Base-by-base conservation (phyloP, 257 asterid genomes). In the Echium plantagineum region DNA sequence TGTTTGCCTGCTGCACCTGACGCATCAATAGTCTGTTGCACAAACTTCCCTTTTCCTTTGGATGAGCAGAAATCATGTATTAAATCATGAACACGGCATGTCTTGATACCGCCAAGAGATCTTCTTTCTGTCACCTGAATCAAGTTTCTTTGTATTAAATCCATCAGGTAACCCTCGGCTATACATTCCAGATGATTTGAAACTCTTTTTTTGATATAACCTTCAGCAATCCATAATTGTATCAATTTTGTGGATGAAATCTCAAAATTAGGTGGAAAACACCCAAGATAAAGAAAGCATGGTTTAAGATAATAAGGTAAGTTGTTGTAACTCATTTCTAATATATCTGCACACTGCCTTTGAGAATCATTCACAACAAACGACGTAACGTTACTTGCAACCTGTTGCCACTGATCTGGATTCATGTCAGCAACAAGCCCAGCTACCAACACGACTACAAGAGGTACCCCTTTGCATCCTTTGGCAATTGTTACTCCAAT, bases 231-330 rank as follows among this genome's bases (percentile, higher is more conserved):
- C 84, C 77, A 74, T 6, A 68, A 30, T 1, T 60, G 19, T 17
- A 52, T 51, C 69, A 74, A 63, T 52, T 59, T 47, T 6, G 17
- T 10, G 0, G 58, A 68, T 21, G 28, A 22, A 21, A 74, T 74
- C 31, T 74, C 21, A 31, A 13, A 20, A 15, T 52, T 49, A 56
- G 65, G 61, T 12, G 52, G 57, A 63, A 68, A 74, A 3, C 60
- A 56, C 57, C 59, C 72, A 21, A 71, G 67, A 49, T 71, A 77
- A 22, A 77, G 71, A 20, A 77, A 60, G 26, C 80, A 71, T 1
- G 61, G 65, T 69, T 65, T 74, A 52, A 71, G 42, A 42, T 65
- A 66, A n/a, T 35, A 15, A 3, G 71, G 66, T 9, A 77, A 62
- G 52, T 74, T 69, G 53, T 63, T 57, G 58, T 71, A 71, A 38